Conservation (phyloP, 116 monocot species). For the Trichopus zeylanicus region DNA sequence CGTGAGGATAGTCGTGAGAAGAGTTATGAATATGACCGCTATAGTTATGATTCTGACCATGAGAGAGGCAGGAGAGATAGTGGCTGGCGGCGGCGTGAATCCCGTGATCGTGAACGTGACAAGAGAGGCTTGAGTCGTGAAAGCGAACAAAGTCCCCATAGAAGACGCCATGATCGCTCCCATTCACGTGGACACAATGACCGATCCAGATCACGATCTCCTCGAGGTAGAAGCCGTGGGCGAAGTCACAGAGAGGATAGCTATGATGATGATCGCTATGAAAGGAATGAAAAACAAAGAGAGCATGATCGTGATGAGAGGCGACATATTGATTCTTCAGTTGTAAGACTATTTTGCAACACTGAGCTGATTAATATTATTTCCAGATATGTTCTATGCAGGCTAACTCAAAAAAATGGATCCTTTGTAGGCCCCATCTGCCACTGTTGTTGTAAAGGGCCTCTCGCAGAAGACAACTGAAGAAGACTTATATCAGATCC, state of each 20-base stretch:
- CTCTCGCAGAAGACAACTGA: slow-evolving; percentile 85
- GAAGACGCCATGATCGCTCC: slow-evolving; percentile 43
- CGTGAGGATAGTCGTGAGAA: slow-evolving; percentile 62
- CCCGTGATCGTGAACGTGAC: slow-evolving; percentile 59
- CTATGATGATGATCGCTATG: slow-evolving; percentile 68
- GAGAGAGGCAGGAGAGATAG: slow-evolving; percentile 67
- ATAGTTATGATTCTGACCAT: slow-evolving; percentile 68
- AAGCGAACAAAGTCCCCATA: slow-evolving; percentile 65
- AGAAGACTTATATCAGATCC: slow-evolving; percentile 88
- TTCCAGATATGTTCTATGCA: background rate
- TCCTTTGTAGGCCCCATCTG: slow-evolving; percentile 62
- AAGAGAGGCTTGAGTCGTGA: slow-evolving; percentile 52
- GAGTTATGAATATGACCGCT: slow-evolving; percentile 60
- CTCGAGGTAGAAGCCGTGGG: slow-evolving; percentile 52
- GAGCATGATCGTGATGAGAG: slow-evolving; percentile 73
- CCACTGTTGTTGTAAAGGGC: slow-evolving; percentile 93
- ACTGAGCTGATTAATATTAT: background rate
- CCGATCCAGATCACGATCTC: slow-evolving; percentile 88
- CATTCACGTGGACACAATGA: slow-evolving; percentile 64
- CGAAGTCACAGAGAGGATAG: slow-evolving; percentile 73
- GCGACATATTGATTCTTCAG: slow-evolving; percentile 38
- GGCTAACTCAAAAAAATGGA: background rate
- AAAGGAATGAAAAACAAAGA: slow-evolving; percentile 49
- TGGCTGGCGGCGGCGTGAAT: slow-evolving; percentile 63
- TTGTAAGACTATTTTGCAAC: slow-evolving; percentile 22